A percentile compares a stretch with the other conserved stretches of the same genome.
Evolutionary conservation across 2,329 filamentous ascomycete genomes (phyloP).

Genomic region (Cladophialophora chaetospira): DNA sequence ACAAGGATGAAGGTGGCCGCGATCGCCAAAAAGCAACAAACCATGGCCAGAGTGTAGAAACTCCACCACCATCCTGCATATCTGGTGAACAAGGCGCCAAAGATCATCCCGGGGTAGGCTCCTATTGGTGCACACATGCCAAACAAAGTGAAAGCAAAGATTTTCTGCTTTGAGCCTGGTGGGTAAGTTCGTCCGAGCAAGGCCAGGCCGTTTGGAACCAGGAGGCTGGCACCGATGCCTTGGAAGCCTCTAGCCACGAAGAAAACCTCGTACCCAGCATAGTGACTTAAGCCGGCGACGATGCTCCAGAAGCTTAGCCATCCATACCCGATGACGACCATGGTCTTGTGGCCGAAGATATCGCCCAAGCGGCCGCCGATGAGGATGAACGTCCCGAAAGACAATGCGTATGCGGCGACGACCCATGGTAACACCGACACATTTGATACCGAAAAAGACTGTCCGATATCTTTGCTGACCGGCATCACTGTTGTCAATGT

Average conservation of each 20-base stretch:
- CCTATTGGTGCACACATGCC: slow-evolving; percentile 48
- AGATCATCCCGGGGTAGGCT: slow-evolving; percentile 40
- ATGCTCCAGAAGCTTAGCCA: slow-evolving; percentile 46
- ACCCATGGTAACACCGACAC: slow-evolving; percentile 39
- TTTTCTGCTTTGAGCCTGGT: slow-evolving; percentile 54
- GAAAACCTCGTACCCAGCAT: slow-evolving; percentile 40
- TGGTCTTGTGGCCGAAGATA: slow-evolving; percentile 46
- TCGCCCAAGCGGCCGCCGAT: slow-evolving; percentile 50
- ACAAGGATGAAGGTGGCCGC: slow-evolving; percentile 42
- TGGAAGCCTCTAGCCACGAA: slow-evolving; percentile 44
- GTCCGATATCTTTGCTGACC: slow-evolving; percentile 50
- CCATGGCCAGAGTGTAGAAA: slow-evolving; percentile 46
- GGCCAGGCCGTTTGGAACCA: slow-evolving; percentile 63
- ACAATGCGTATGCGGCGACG: slow-evolving; percentile 47
- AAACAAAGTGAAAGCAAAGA: slow-evolving; percentile 56
- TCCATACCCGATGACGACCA: slow-evolving; percentile 44
- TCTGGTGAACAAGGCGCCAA: slow-evolving; percentile 27
- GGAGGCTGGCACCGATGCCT: slow-evolving; percentile 58
- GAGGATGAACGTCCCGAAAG: slow-evolving; percentile 50
- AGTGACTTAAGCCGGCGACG: slow-evolving; percentile 43
- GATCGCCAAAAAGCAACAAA: slow-evolving; percentile 38
- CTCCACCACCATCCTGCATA: slow-evolving; percentile 51
- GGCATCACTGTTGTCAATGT: slow-evolving; percentile 42
- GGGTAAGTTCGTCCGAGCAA: slow-evolving; percentile 59
- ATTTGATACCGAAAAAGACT: slow-evolving; percentile 44